Evolutionary conservation across 176 grass and related monocot genomes (phyloP), one percentile per base, ranked within the genome.

Genomic region (Thinopyrum elongatum): DNA sequence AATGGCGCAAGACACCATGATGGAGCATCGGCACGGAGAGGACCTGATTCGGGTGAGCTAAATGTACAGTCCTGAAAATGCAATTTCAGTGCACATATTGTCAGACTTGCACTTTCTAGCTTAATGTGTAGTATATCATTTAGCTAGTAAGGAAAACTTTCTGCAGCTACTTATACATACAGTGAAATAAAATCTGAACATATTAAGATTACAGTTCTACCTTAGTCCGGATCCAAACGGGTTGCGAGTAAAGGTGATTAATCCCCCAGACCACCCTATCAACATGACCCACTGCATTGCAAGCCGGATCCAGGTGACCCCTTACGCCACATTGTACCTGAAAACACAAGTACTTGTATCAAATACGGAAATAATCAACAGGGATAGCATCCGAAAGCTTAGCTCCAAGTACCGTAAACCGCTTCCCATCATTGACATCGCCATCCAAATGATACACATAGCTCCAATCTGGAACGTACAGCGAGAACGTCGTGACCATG

Each of bases 191-290:
- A 16, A 22, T 51, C 1, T 35, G 9, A 77, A 65, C 28, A 26
- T 10, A 66, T 6, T 15, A 31, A 23, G 1, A 79, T 33, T 27
- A 42, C 25, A 70, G 9, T 27, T 59, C n/a, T 74, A 91, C 88
- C 79, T 90, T 95, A 19, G 85, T 90, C 68, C 88, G 58, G 36
- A 90, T 92, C 93, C 93, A 95, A 83, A 95, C 88, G n/a, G 93
- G 93, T 19, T 90, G 85, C 1, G 70, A 61, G 14, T 92, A 95
- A 70, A 95, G 90, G 84, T 95, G 90, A 46, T 92, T 92, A 53
- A 95, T 86, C 2, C 88, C 93, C 88, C 79, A 95, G 29, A 95
- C 88, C 26, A 88, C 15, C 86, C 93, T 86, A 74, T 95, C 93
- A 70, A 95, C 34, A 62, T 90, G 84, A 3, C 93, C 93, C 31